A percentile compares a stretch with the other conserved stretches of the same genome.
Conservation (phyloP, 805 yeast species). For the Cyberlindnera samutprakarnensis region DNA sequence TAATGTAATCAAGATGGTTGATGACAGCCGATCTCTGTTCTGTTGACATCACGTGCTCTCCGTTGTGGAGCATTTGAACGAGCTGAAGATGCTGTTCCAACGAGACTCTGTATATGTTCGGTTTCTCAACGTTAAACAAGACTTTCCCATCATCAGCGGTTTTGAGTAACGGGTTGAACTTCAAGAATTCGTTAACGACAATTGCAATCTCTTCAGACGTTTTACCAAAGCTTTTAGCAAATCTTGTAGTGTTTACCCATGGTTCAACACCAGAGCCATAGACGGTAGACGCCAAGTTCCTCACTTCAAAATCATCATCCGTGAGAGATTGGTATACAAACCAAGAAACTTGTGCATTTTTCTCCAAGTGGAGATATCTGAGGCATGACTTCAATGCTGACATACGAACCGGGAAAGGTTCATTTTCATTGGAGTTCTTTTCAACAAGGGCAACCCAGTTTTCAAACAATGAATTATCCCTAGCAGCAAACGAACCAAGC, state of each 20-base stretch:
- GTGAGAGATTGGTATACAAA: slow-evolving; percentile 32
- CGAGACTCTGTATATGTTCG: slow-evolving; percentile 56
- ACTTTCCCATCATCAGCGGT: slow-evolving; percentile 23
- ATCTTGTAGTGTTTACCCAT: slow-evolving; percentile 23
- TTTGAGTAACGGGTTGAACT: slow-evolving; percentile 13
- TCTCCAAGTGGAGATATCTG: slow-evolving; percentile 17
- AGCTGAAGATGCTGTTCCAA: slow-evolving; percentile 23
- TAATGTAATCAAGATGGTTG: slow-evolving; percentile 1
- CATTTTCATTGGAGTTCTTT: slow-evolving; percentile 28
- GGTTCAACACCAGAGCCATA: slow-evolving; percentile 30
- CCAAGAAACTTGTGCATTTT: slow-evolving; percentile 14
- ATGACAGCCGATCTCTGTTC: slow-evolving; percentile 1
- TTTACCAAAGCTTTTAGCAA: slow-evolving; percentile 12
- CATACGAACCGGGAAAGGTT: slow-evolving; percentile 37
- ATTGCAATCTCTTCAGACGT: slow-evolving; percentile 4
- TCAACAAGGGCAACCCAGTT: slow-evolving; percentile 10
- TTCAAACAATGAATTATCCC: slow-evolving; percentile 22
- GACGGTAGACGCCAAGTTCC: slow-evolving; percentile 39
- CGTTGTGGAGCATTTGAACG: slow-evolving; percentile 15
- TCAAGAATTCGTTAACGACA: slow-evolving; percentile 10
- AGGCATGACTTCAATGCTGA: slow-evolving; percentile 38
- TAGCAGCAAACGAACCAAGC: slow-evolving; percentile 37
- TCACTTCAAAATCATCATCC: slow-evolving; percentile 64
- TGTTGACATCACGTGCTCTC: slow-evolving; percentile 3
- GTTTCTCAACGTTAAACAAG: slow-evolving; percentile 61